phyloP scores from a whole-genome alignment of 768 basidiomycete genomes.

The Auricularia heimuer region DNA sequence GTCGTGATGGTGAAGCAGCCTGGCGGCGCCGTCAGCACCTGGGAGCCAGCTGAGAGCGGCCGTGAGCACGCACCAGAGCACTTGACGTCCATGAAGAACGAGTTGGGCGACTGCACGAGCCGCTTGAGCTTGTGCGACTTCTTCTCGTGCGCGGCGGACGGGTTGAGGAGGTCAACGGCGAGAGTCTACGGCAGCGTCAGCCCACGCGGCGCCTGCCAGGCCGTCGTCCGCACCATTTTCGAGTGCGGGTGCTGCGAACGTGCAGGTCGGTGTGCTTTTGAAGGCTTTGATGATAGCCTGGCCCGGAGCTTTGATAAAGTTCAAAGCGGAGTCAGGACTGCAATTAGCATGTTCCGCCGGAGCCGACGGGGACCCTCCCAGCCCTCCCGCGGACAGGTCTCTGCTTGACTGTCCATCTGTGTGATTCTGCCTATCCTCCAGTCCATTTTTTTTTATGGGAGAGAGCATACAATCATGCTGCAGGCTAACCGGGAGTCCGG shows the following conservation, averaged over 20 bases:
- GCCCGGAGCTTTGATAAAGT: not conserved
- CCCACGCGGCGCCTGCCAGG: not conserved
- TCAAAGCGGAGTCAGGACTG: not conserved
- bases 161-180: constrained; percentile 96
- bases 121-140: constrained; percentile 98
- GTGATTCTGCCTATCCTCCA: no score
- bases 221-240: constrained; percentile 4
- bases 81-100: constrained; percentile 99
- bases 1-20: constrained; percentile 94
- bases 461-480: no score
- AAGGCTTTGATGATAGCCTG: not conserved
- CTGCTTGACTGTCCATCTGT: no score
- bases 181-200: constrained; percentile 53
- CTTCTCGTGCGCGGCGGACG: constrained; percentile 74
- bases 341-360: not conserved
- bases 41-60: constrained; percentile 9
- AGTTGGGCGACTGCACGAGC: constrained; percentile 96
- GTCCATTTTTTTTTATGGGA: no score
- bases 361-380: not conserved
- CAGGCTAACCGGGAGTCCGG: no score
- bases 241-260: not conserved
- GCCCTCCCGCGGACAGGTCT: no score
- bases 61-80: constrained; percentile 68
- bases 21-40: constrained; percentile 21
- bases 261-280: not conserved